Conservation (phyloP, 768 basidiomycete species). For the Suillus fuscotomentosus region DNA sequence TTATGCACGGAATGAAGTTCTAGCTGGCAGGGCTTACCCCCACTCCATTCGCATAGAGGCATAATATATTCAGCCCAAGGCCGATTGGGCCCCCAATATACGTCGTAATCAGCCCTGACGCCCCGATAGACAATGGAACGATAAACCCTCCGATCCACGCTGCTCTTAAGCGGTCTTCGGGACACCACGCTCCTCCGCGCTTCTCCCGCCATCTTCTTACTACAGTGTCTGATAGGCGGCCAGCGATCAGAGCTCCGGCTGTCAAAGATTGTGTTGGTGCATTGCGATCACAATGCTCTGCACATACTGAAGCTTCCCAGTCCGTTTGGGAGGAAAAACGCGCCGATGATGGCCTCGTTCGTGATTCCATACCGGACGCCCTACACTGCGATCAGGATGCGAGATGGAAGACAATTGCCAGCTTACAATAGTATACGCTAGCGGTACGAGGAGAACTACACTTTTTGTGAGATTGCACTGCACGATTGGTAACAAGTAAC, state of each 20-base stretch:
- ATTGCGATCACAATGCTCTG: neutral
- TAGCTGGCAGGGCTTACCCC: slow-evolving; percentile 39
- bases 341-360: slow-evolving; percentile 56
- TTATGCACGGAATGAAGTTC: neutral
- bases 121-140: slow-evolving; percentile 47
- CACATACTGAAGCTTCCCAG: slow-evolving; percentile 57
- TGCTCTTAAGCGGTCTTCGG: slow-evolving; percentile 60
- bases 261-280: neutral
- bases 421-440: slow-evolving; percentile 60
- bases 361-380: slow-evolving; percentile 54
- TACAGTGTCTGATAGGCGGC: slow-evolving; percentile 51
- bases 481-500: neutral
- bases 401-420: neutral
- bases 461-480: slow-evolving; percentile 29
- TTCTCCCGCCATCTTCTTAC: slow-evolving; percentile 43
- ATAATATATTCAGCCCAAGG: slow-evolving; percentile 44
- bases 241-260: slow-evolving; percentile 59
- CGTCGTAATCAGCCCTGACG: slow-evolving; percentile 44
- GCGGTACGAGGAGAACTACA: slow-evolving; percentile 45
- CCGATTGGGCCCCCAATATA: slow-evolving; percentile 47
- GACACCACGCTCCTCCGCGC: slow-evolving; percentile 54
- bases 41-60: slow-evolving; percentile 55
- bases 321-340: slow-evolving; percentile 57
- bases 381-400: slow-evolving; percentile 26
- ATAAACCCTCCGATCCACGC: slow-evolving; percentile 43